Percentiles rank a stretch among this genome's conserved stretches.
Conservation (phyloP, 2,329 filamentous ascomycete genomes). For the Mycogone perniciosa region DNA sequence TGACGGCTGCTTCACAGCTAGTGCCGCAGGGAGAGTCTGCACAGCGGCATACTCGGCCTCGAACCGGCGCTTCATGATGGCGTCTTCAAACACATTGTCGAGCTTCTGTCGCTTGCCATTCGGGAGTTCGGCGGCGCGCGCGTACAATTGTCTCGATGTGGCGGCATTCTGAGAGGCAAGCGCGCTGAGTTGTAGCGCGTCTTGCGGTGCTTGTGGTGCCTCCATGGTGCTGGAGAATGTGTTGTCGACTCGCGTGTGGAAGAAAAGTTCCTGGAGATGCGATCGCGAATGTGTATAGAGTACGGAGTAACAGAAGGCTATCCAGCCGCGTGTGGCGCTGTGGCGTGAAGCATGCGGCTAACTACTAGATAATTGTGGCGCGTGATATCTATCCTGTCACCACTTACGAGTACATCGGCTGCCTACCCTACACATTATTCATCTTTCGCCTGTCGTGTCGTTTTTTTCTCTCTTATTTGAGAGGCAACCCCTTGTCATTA, state of each 20-base stretch:
- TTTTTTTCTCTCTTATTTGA: no score
- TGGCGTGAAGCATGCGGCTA: background rate
- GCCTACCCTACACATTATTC: background rate
- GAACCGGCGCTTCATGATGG: conserved; percentile 44
- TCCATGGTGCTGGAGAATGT: conserved; percentile 23
- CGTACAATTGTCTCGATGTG: conserved; percentile 27
- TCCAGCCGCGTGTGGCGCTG: conserved; percentile 26
- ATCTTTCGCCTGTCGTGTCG: background rate
- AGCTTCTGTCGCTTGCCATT: conserved; percentile 34
- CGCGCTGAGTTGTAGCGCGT: conserved; percentile 28
- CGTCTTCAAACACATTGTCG: conserved; percentile 29
- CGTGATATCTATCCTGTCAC: background rate
- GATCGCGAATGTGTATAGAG: background rate
- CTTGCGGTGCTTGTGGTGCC: conserved; percentile 25
- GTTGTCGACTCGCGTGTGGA: background rate
- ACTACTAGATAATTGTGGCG: background rate
- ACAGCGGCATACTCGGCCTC: conserved; percentile 72
- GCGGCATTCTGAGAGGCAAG: conserved; percentile 31
- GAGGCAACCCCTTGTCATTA: no score
- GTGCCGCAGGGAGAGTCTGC: conserved; percentile 65
- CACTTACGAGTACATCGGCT: background rate
- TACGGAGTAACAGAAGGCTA: conserved; percentile 17
- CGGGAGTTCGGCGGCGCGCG: conserved; percentile 20
- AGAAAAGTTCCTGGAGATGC: conserved; percentile 17
- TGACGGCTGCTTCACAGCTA: conserved; percentile 72